Evolutionary conservation across 116 monocot species (phyloP).

Genomic region (Zostera marina): DNA sequence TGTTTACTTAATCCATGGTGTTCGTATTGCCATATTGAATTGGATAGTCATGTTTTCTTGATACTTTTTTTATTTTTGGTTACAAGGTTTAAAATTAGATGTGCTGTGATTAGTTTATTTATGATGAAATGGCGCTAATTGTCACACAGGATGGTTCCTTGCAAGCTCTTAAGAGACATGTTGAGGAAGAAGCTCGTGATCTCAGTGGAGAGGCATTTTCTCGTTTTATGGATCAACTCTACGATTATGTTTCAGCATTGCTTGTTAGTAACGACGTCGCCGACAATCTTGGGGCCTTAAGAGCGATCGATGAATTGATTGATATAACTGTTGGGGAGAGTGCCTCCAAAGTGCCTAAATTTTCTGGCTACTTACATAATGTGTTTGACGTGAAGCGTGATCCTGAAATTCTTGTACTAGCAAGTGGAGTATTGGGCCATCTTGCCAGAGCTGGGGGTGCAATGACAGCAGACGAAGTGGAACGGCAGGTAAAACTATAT

Average conservation of each 20-base stretch:
- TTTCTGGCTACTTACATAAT: conserved; percentile 63
- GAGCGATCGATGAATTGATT: conserved; percentile 87
- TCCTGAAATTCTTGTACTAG: conserved; percentile 64
- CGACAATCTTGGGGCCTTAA: conserved; percentile 73
- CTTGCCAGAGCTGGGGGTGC: conserved; percentile 91
- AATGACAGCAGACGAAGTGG: conserved; percentile 98
- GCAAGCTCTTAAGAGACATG: conserved; percentile 39
- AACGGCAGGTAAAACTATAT: conserved; percentile 47
- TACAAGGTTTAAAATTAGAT: neutral
- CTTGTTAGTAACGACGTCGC: conserved; percentile 63
- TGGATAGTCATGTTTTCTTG: too few relatives aligned
- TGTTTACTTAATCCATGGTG: too few relatives aligned
- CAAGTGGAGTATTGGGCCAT: conserved; percentile 79
- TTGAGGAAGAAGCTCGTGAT: conserved; percentile 70
- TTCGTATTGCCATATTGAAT: too few relatives aligned
- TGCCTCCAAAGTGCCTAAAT: conserved; percentile 83
- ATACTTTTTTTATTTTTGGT: too few relatives aligned
- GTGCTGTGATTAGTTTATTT: neutral
- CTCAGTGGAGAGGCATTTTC: conserved; percentile 63
- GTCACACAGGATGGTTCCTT: conserved; percentile 36
- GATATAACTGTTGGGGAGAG: conserved; percentile 70
- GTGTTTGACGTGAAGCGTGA: conserved; percentile 89
- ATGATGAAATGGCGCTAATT: neutral
- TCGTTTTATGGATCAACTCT: conserved; percentile 93
- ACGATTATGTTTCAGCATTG: conserved; percentile 60